Percentiles rank a stretch among this genome's conserved stretches.
Conservation (phyloP, 306 rosid species). For the Astragalus glycyphyllos region DNA sequence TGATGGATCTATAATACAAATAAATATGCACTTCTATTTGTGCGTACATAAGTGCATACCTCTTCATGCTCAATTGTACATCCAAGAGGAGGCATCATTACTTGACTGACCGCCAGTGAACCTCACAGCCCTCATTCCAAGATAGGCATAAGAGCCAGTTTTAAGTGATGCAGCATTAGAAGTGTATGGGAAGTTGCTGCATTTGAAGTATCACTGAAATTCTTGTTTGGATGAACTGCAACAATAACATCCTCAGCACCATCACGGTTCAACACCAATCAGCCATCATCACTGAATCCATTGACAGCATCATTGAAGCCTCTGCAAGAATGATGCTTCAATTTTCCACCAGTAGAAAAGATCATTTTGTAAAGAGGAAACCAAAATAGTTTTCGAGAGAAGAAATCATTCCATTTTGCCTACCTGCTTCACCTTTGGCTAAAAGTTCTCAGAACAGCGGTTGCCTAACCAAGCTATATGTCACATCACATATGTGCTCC, state of each 20-base stretch:
- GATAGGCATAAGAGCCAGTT: conserved; percentile 77
- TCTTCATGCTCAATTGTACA: conserved; percentile 97
- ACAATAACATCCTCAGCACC: conserved; percentile 89
- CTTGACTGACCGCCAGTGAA: conserved; percentile 96
- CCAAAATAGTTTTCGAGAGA: neutral
- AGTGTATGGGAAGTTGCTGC: conserved; percentile 72
- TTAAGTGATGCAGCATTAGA: conserved; percentile 80
- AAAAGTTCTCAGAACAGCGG: conserved; percentile 97
- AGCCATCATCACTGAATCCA: conserved; percentile 97
- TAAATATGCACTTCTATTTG: neutral
- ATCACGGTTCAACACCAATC: conserved; percentile 82
- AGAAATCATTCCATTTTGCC: neutral
- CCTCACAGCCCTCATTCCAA: conserved; percentile 87
- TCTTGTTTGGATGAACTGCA: conserved; percentile 77
- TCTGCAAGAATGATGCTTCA: conserved; percentile 50
- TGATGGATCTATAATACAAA: neutral
- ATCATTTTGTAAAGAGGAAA: neutral
- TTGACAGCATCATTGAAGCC: conserved; percentile 97
- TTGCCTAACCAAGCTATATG: conserved; percentile 90
- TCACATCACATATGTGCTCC: no score
- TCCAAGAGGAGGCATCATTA: conserved; percentile 97
- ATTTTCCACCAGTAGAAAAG: conserved; percentile 3
- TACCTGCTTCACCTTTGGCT: conserved; percentile 96
- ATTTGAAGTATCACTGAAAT: conserved; percentile 64
- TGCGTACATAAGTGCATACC: conserved; percentile 45